Conservation (phyloP, 2,329 filamentous ascomycete species). For the Proliferodiscus dingleyae region DNA sequence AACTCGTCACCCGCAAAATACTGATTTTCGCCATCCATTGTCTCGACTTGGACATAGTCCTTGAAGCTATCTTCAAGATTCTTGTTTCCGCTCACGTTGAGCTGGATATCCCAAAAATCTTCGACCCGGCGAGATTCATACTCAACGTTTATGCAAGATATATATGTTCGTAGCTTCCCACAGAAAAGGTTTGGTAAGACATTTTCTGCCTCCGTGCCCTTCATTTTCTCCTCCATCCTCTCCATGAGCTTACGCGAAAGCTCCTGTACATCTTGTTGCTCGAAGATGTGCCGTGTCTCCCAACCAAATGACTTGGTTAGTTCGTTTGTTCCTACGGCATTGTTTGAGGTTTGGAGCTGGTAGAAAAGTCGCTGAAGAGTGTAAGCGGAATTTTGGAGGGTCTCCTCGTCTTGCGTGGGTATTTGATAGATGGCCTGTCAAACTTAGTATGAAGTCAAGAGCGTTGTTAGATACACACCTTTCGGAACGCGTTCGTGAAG, state of each 20-base stretch:
- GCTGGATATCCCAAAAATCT: conserved; percentile 98
- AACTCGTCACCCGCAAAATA: conserved; percentile 88
- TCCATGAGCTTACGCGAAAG: conserved; percentile 96
- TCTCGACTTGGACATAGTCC: conserved; percentile 95
- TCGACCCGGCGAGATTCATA: conserved; percentile 95
- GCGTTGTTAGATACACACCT: conserved; percentile 48
- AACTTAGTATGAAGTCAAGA: conserved; percentile 10
- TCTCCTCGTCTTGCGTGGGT: conserved; percentile 80
- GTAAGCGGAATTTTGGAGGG: conserved; percentile 83
- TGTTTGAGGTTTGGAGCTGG: conserved; percentile 79
- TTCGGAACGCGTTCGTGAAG: conserved; percentile 89
- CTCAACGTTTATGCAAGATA: conserved; percentile 96
- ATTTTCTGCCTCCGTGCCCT: conserved; percentile 87
- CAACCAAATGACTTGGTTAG: conserved; percentile 96
- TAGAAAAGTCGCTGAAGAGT: conserved; percentile 93
- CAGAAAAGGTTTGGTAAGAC: conserved; percentile 88
- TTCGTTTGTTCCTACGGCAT: conserved; percentile 84
- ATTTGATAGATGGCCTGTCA: conserved; percentile 89
- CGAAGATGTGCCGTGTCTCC: conserved; percentile 96
- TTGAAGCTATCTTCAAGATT: conserved; percentile 90
- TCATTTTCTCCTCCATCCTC: conserved; percentile 95
- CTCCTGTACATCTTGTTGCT: conserved; percentile 98
- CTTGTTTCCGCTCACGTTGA: conserved; percentile 93
- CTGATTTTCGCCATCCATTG: conserved; percentile 96
- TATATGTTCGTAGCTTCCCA: conserved; percentile 97